Evolutionary conservation across 2,329 filamentous ascomycete genomes (phyloP).

Genomic region (Grosmannia serpens): DNA sequence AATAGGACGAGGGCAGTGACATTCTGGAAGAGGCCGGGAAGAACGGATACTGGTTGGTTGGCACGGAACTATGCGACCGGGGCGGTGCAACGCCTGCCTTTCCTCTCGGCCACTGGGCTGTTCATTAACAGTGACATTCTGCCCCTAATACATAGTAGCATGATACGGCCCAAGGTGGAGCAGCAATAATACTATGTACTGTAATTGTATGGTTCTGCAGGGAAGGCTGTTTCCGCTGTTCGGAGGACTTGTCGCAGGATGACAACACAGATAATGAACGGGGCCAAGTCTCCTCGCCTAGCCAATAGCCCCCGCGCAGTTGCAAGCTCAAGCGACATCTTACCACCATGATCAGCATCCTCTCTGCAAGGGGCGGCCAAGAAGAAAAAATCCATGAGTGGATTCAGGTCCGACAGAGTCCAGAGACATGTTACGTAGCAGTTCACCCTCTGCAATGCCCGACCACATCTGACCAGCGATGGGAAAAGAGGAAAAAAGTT

Average conservation of each 20-base stretch:
- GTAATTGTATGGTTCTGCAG: too few relatives aligned
- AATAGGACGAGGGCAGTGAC: slow-evolving; percentile 7
- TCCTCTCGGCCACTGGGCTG: not conserved
- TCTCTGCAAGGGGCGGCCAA: not conserved
- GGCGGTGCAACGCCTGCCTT: slow-evolving; percentile 5
- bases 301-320: too few relatives aligned
- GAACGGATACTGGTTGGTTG: slow-evolving; percentile 2
- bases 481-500: too few relatives aligned
- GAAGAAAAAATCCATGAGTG: not conserved
- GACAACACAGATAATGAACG: too few relatives aligned
- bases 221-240: too few relatives aligned
- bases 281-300: too few relatives aligned
- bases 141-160: not conserved
- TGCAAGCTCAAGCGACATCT: too few relatives aligned
- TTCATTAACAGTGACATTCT: not conserved
- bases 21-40: slow-evolving; percentile 5
- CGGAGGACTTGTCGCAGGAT: too few relatives aligned
- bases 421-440: slow-evolving; percentile 1
- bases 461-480: too few relatives aligned
- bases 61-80: slow-evolving; percentile 3
- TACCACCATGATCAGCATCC: not conserved
- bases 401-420: not conserved
- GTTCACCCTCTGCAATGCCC: not conserved
- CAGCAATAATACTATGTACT: too few relatives aligned
- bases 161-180: not conserved